Conservation (phyloP, 441 rosid species). For the Erodium moschatum region DNA sequence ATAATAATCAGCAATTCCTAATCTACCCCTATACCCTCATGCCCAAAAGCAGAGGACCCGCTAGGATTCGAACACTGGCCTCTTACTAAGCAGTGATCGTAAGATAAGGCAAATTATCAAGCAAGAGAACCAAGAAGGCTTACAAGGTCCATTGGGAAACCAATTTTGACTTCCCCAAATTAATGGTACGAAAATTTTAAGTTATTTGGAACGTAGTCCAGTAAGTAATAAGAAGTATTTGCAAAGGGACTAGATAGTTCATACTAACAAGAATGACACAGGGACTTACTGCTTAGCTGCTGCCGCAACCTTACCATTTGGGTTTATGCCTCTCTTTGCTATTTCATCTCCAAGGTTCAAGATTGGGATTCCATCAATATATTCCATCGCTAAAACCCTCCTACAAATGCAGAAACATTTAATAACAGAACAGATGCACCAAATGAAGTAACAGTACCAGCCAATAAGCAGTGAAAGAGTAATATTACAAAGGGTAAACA, state of each 20-base stretch:
- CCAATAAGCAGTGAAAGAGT: too few relatives aligned
- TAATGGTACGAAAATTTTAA: not conserved
- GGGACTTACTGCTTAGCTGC: slow-evolving; percentile 81
- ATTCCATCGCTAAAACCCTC: slow-evolving; percentile 82
- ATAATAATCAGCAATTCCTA: too few relatives aligned
- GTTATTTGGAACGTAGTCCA: not conserved
- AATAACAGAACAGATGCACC: too few relatives aligned
- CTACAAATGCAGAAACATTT: slow-evolving; percentile 27
- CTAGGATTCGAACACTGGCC: too few relatives aligned
- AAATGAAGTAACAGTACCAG: too few relatives aligned
- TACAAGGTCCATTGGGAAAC: not conserved
- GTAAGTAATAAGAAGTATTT: not conserved
- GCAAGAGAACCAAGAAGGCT: not conserved
- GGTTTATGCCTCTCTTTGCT: slow-evolving; percentile 85
- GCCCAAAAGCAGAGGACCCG: too few relatives aligned
- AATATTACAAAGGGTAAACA: not conserved
- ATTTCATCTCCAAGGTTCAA: slow-evolving; percentile 82
- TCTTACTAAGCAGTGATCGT: too few relatives aligned
- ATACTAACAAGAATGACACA: not conserved
- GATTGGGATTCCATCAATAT: slow-evolving; percentile 84
- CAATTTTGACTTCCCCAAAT: not conserved
- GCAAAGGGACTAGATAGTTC: slow-evolving; percentile 3
- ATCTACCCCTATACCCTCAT: too few relatives aligned
- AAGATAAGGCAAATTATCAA: not conserved
- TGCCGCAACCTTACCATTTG: slow-evolving; percentile 69